These are phyloP conservation scores for Neurospora sp. DNA, from an alignment of 495 filamentous ascomycete species.

Conservation along the genomic window DNA sequence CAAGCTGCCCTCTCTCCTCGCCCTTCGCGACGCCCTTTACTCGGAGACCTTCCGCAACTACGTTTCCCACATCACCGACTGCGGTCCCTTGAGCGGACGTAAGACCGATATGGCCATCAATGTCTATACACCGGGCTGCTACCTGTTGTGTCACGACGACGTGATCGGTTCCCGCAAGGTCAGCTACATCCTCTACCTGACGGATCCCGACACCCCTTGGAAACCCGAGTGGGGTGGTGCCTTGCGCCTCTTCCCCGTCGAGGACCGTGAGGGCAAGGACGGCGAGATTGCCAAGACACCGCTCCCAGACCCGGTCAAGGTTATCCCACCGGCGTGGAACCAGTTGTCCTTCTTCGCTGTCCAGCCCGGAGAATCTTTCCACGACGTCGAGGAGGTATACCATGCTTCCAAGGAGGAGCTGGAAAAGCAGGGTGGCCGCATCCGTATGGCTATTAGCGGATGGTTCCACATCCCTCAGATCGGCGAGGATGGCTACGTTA, in stretches of 20 bases:
- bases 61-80: conserved; percentile 71
- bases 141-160: conserved; percentile 94
- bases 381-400: conserved; percentile 98
- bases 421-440: conserved; percentile 55
- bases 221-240: conserved; percentile 90
- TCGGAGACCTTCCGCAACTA: conserved; percentile 81
- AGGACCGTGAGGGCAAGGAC: conserved; percentile 49
- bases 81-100: conserved; percentile 75
- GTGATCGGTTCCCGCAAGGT: conserved; percentile 90
- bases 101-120: conserved; percentile 99
- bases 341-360: conserved; percentile 97
- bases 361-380: conserved; percentile 93
- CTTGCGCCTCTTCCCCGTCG: conserved; percentile 76
- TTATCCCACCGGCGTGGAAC: conserved; percentile 90
- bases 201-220: conserved; percentile 87
- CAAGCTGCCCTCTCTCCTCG: conserved; percentile 74
- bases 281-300: conserved; percentile 66
- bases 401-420: conserved; percentile 41
- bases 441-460: conserved; percentile 96
- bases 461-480: conserved; percentile 98
- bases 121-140: conserved; percentile 91
- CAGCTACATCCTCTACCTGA: conserved; percentile 95
- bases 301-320: conserved; percentile 58
- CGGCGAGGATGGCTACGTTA: conserved; percentile 86
- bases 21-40: conserved; percentile 87